These are phyloP conservation scores for Candida maris DNA, from an alignment of 805 yeast genomes.

Conservation along the genomic window DNA sequence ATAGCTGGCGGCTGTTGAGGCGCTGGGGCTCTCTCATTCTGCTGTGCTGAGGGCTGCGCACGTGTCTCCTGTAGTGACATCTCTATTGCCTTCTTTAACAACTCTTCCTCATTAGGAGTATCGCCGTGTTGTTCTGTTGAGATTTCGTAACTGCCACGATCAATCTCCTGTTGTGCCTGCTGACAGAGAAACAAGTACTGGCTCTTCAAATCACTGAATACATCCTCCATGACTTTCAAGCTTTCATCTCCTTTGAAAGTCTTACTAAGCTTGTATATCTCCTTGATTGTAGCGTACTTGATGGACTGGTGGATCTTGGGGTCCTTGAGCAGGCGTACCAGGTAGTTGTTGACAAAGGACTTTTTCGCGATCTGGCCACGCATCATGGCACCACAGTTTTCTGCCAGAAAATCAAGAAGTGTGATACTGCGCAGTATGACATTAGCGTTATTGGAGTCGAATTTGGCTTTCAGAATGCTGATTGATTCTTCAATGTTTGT, in stretches of 20 bases:
- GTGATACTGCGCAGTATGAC: slow-evolving; percentile 58
- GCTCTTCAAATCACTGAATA: slow-evolving; percentile 46
- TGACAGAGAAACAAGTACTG: slow-evolving; percentile 37
- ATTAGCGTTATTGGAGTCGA: slow-evolving; percentile 57
- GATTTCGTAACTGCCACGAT: slow-evolving; percentile 15
- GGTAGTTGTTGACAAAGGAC: slow-evolving; percentile 41
- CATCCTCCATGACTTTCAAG: slow-evolving; percentile 62
- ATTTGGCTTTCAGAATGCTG: slow-evolving; percentile 42
- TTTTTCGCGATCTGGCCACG: slow-evolving; percentile 60
- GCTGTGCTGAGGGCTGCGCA: slow-evolving; percentile 8
- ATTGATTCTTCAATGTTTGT: slow-evolving; percentile 48
- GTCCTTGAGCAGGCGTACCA: slow-evolving; percentile 51
- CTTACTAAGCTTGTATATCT: slow-evolving; percentile 60
- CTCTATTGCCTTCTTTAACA: slow-evolving; percentile 70
- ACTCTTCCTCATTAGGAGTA: slow-evolving; percentile 62
- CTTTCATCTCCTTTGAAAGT: slow-evolving; percentile 75
- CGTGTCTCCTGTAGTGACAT: slow-evolving; percentile 65
- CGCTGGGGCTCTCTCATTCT: slow-evolving; percentile 3
- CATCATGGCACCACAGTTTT: slow-evolving; percentile 72
- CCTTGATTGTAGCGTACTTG: slow-evolving; percentile 61
- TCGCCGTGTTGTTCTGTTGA: slow-evolving; percentile 1
- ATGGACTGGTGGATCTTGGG: slow-evolving; percentile 60
- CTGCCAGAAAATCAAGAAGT: slow-evolving; percentile 58
- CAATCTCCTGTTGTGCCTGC: slow-evolving; percentile 28
- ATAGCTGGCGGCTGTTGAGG: slow-evolving; percentile 7